Base-by-base conservation (phyloP, 441 rosid species). In the Pelargonium citronellum region DNA sequence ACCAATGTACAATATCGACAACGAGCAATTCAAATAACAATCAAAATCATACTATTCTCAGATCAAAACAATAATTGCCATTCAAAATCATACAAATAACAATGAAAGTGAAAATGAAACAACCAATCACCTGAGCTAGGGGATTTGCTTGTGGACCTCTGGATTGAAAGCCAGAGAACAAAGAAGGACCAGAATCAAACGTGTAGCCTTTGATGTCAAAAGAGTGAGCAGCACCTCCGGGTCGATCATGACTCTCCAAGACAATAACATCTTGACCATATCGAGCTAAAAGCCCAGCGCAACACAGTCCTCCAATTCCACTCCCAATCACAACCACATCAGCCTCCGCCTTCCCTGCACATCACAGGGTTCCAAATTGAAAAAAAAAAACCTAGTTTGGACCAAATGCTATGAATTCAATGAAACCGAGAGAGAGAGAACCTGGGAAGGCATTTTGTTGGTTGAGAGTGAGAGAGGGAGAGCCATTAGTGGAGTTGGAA, bases 71-170 rank as follows among this genome's bases (percentile, higher is more conserved):
- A 51, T 12, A 73, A 7, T 3, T 7, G 58, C 13, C 64, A 6
- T 57, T 57, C 37, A 69, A 12, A 24, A 30, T 20, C 15, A n/a
- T n/a, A n/a, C 6, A 57, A 46, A 30, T 17, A 1, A 27, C 15
- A 13, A 0, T 22, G 15, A 16, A 8, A 66, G 44, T 8, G 24
- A 12, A 22, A 5, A n/a, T n/a, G n/a, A 15, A 3, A 61, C 15
- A 68, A 66, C 4, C 66, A 69, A 22, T 41, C 64, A 93, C 97
- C 90, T 91, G 98, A 51, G 97, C 95, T 72, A 94, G 96, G 55
- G 98, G 97, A 71, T 94, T 94, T 1, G 92, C 96, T 80, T 90
- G 97, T 72, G 76, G 95, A 67, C 96, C 97, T 77, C 94, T 77
- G 0, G 97, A 90, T 55, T 90, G 93, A 71, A 91, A 86, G 7